These are phyloP conservation scores for Pythium graminicola DNA, from an alignment of 352 stramenopile species.

Conservation along the genomic window DNA sequence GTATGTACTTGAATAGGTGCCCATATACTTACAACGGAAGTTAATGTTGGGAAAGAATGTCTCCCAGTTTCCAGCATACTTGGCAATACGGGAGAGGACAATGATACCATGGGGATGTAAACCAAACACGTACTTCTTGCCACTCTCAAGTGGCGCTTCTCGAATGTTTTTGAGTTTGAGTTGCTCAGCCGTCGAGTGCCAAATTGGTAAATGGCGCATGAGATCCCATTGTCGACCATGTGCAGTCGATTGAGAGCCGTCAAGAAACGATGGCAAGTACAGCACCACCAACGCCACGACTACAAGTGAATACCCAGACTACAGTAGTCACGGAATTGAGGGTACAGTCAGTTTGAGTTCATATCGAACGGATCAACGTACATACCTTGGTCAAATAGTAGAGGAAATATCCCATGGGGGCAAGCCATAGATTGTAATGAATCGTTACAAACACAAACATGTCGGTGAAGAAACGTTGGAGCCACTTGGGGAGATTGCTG, in stretches of 20 bases:
- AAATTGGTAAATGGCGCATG: slow-evolving; percentile 41
- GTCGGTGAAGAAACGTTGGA: slow-evolving; percentile 33
- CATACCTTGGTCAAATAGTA: slow-evolving; percentile 54
- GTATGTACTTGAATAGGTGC: background rate
- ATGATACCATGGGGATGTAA: slow-evolving; percentile 76
- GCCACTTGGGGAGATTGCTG: slow-evolving; percentile 36
- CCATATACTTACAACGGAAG: slow-evolving; percentile 32
- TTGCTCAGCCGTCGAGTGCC: slow-evolving; percentile 38
- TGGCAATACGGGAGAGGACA: slow-evolving; percentile 60
- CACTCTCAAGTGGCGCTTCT: slow-evolving; percentile 49
- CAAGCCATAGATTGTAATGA: slow-evolving; percentile 71
- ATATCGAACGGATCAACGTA: too few species aligned
- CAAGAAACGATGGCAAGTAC: slow-evolving; percentile 62
- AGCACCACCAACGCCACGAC: slow-evolving; percentile 44
- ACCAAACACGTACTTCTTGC: slow-evolving; percentile 70
- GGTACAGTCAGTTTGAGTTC: too few species aligned
- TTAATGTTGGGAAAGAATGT: slow-evolving; percentile 56
- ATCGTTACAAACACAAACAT: slow-evolving; percentile 57
- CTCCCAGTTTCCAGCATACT: slow-evolving; percentile 63
- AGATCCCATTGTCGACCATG: slow-evolving; percentile 44
- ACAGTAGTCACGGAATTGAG: background rate
- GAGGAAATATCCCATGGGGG: slow-evolving; percentile 40
- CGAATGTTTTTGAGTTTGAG: slow-evolving; percentile 60
- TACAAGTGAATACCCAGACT: slow-evolving; percentile 48
- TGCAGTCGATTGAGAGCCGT: slow-evolving; percentile 44